phyloP scores from a whole-genome alignment of 1,284 basidiomycete species.

The Heliocybe sulcata region DNA sequence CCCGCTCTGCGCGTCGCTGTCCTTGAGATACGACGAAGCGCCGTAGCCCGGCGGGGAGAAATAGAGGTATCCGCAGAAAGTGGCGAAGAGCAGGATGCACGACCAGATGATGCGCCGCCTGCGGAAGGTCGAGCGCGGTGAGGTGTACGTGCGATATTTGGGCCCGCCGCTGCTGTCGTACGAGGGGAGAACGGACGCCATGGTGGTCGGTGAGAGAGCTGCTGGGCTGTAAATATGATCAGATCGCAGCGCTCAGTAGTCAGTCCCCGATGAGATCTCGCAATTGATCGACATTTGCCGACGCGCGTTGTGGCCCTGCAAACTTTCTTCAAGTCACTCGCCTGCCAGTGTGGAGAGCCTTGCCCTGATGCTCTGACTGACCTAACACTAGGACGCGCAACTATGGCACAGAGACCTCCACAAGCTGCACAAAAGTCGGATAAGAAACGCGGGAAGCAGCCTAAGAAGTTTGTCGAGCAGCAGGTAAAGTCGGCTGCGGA shows the following conservation, averaged over 20 bases:
- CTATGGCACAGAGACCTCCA: too few relatives aligned
- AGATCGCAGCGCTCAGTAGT: not conserved
- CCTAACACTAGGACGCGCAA: too few relatives aligned
- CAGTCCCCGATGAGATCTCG: not conserved
- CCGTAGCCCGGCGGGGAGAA: constrained; percentile 13
- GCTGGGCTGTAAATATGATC: not conserved
- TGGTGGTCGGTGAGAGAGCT: not conserved
- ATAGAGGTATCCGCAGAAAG: constrained; percentile 22
- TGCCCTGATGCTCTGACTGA: too few relatives aligned
- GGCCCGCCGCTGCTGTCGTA: not conserved
- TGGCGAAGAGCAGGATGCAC: constrained; percentile 16
- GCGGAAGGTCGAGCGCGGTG: constrained; percentile 25
- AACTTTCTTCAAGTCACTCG: too few relatives aligned
- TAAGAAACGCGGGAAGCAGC: not conserved
- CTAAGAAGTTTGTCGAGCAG: not conserved
- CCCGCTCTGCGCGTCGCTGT: constrained; percentile 9
- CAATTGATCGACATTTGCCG: not conserved
- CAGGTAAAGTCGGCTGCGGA: not conserved
- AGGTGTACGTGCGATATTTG: not conserved
- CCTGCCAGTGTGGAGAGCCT: too few relatives aligned
- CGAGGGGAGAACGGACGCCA: not conserved
- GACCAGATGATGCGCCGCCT: constrained; percentile 35
- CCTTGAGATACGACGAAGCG: constrained; percentile 19
- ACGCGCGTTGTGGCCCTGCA: too few relatives aligned
- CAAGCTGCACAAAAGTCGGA: too few relatives aligned